Percentiles rank a stretch among this genome's conserved stretches.
Conservation (phyloP, 352 stramenopile genomes). For the Globisporangium echinulatum region DNA sequence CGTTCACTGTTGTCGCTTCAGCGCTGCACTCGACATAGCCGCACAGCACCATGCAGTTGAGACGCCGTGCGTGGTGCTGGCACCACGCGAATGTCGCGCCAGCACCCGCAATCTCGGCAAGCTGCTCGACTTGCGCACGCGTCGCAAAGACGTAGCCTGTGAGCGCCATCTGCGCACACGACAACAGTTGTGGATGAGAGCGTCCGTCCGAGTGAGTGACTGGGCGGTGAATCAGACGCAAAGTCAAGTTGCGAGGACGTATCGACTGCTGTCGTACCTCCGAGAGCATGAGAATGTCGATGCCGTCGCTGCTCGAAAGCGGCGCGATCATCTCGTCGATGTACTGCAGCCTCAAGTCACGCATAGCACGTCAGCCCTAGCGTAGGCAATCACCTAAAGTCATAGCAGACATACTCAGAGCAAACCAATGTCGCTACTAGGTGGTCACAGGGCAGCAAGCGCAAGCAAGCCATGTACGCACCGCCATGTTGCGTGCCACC, state of each 20-base stretch:
- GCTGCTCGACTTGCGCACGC: constrained; percentile 38
- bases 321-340: constrained; percentile 56
- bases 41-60: constrained; percentile 63
- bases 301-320: constrained; percentile 31
- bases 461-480: constrained; percentile 12
- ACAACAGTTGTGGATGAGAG: background rate
- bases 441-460: too few relatives aligned
- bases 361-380: too few relatives aligned
- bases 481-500: constrained; percentile 64
- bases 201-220: background rate
- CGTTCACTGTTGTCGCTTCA: constrained; percentile 3
- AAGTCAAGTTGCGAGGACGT: too few relatives aligned
- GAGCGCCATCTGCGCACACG: constrained; percentile 55
- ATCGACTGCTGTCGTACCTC: constrained; percentile 30
- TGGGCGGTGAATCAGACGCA: too few relatives aligned
- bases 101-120: constrained; percentile 52
- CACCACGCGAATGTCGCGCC: constrained; percentile 68
- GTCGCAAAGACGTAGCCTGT: constrained; percentile 76
- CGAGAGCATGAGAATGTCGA: constrained; percentile 75
- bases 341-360: constrained; percentile 21
- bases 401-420: background rate
- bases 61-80: constrained; percentile 42
- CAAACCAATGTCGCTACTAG: background rate
- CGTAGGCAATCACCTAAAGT: too few relatives aligned
- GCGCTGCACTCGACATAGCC: constrained; percentile 54